Evolutionary conservation across 805 yeast species (phyloP), one percentile per base, ranked within the genome.

Genomic region (Zygoascus bituminiphila): DNA sequence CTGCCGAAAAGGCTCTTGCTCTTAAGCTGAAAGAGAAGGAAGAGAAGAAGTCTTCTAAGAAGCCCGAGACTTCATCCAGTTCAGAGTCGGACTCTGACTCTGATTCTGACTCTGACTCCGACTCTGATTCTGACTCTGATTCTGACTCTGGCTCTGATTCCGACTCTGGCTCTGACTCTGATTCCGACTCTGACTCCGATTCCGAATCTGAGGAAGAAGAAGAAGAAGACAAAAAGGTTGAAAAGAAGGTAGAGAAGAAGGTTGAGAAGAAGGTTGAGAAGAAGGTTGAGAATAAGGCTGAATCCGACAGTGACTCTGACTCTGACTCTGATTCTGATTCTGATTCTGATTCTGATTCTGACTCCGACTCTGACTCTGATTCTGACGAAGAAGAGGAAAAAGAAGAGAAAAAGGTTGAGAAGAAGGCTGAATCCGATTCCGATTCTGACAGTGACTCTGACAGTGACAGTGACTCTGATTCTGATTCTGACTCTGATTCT

Each of bases 11-110:
- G 35, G 44, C 17, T 10, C 21, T 41, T 14, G 62, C 73, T n/a
- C 85, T 79, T 54, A 73, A 71, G 48, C 69, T 69, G 45, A 72
- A 73, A 49, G 82, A 46, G 19, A 39, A 40, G 50, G 45, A 42
- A 31, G 44, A 47, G 29, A 62, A 67, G 40, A 58, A 57, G 55
- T 29, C 49, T 12, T 59, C 58, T 25, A 54, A 62, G 56, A 54
- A 56, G 52, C 53, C 53, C 40, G 55, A 54, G 17, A 15, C 10
- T 9, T 36, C 39, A 14, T 14, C 19, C 5, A 20, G 17, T 15
- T 14, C 26, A 19, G 31, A 40, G 2, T 40, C 26, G 23, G 24
- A 42, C 36, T 58, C 58, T 26, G 50, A 44, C 10, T 51, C 61
- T 29, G 57, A 51, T 44, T 60, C 69, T 21, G 61, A 58, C 31